These are phyloP conservation scores for Linanthus parryae DNA, from an alignment of 148 eudicot species.

Conservation along the genomic window DNA sequence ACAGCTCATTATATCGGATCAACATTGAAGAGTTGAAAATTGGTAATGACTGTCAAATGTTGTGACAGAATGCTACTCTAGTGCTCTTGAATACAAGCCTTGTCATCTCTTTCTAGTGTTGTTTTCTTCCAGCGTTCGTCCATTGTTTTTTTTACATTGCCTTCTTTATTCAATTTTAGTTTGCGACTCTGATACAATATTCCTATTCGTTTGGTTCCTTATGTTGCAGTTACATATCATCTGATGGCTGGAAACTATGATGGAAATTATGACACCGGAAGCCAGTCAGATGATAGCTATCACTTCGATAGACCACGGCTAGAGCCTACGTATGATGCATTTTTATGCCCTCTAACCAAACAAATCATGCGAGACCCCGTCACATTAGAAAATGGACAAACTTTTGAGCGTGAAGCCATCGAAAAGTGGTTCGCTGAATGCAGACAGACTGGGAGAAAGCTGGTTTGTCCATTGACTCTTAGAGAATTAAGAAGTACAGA, in stretches of 20 bases:
- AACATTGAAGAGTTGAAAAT: too few relatives aligned
- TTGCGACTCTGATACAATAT: too few relatives aligned
- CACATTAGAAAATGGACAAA: slow-evolving; percentile 67
- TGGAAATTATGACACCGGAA: slow-evolving; percentile 45
- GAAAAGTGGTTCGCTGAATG: slow-evolving; percentile 84
- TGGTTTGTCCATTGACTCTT: slow-evolving; percentile 60
- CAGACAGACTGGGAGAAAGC: slow-evolving; percentile 49
- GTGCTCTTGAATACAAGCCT: too few relatives aligned
- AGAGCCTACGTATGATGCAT: slow-evolving; percentile 73
- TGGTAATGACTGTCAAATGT: too few relatives aligned
- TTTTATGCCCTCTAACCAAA: slow-evolving; percentile 80
- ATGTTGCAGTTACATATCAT: slow-evolving; percentile 20
- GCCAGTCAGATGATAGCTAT: slow-evolving; percentile 62
- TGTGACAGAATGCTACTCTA: too few relatives aligned
- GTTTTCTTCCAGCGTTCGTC: too few relatives aligned
- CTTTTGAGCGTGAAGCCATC: slow-evolving; percentile 90
- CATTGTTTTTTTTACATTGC: background rate
- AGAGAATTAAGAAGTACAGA: slow-evolving; percentile 51
- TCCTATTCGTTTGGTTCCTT: too few relatives aligned
- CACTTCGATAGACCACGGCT: slow-evolving; percentile 54
- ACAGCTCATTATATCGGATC: too few relatives aligned
- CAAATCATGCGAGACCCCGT: slow-evolving; percentile 88
- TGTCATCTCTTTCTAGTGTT: too few relatives aligned
- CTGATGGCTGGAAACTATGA: slow-evolving; percentile 71
- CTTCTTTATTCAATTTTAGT: background rate